These are phyloP conservation scores for Gillenia trifoliata DNA, from an alignment of 306 rosid genomes.

Conservation along the genomic window DNA sequence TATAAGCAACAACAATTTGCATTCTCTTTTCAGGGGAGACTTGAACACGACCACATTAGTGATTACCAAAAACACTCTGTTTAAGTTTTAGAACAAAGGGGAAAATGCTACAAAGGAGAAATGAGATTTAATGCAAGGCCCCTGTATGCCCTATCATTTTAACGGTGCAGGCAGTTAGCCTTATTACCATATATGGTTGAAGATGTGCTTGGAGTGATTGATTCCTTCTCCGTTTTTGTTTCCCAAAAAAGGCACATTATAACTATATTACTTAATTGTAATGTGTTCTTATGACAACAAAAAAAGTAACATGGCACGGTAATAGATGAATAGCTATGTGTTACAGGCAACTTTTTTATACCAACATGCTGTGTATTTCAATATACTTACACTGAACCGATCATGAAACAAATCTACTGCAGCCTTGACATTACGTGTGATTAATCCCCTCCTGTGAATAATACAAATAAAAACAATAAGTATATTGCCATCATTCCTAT, in stretches of 20 bases:
- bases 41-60: neutral
- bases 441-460: slow-evolving; percentile 73
- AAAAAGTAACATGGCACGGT: neutral
- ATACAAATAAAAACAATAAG: neutral
- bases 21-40: neutral
- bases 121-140: neutral
- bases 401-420: slow-evolving; percentile 79
- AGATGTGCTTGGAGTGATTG: neutral
- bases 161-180: neutral
- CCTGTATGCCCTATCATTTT: neutral
- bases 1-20: neutral
- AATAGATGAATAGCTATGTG: neutral
- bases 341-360: neutral
- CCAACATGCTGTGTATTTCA: neutral
- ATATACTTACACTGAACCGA: slow-evolving; percentile 68
- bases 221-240: neutral
- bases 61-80: neutral
- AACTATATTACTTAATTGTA: neutral
- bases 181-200: too few relatives aligned
- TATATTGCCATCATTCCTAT: neutral
- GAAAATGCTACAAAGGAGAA: neutral
- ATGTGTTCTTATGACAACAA: neutral
- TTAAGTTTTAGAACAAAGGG: neutral
- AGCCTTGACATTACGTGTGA: slow-evolving; percentile 71
- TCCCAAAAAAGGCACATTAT: neutral